Evolutionary conservation across 306 rosid genomes (phyloP), one percentile per base, ranked within the genome.

Genomic region (Pachyrhizus erosus): DNA sequence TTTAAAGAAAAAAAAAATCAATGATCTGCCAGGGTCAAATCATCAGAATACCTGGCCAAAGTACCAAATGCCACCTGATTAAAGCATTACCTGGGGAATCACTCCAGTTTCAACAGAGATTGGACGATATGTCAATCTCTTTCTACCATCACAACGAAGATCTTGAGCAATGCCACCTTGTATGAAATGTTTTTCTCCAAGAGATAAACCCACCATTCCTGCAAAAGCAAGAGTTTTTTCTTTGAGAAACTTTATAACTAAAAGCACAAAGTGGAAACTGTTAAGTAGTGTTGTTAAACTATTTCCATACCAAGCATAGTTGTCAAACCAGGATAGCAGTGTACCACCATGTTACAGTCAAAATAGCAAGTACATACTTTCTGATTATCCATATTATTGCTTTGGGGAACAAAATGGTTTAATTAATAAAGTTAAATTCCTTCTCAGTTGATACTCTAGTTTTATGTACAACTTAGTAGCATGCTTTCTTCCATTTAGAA

Each of bases 101-200:
- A 93, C 88, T 75, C 89, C 98, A 2, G 97, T 95, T 90, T 93
- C 95, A 34, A 95, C 87, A 72, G 27, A 70, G 75, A 91, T 87
- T 21, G 97, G 94, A 8, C 97, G 87, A 80, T 80, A 84, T 17
- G 92, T 81, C 73, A 93, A 75, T 83, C 98, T 88, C 81, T 87
- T 91, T 76, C 98, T 86, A 71, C 98, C 98, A 86, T 95, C 98
- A 81, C 88, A 81, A 23, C 98, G 98, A 80, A 95, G 89, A 84
- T 94, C 98, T 65, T 92, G 97, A 70, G 94, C 95, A 48, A 92
- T 90, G 58, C 98, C 98, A 24, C 95, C 97, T 75, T 88, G 85
- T 71, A 90, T 90, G 88, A 94, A 91, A 76, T 84, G 83, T 78
- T 82, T 88, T 45, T 94, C 97, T 83, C 91, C 95, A 26, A 76